phyloP scores from a whole-genome alignment of 208 protist species.

The Wallacemonas sp. region DNA sequence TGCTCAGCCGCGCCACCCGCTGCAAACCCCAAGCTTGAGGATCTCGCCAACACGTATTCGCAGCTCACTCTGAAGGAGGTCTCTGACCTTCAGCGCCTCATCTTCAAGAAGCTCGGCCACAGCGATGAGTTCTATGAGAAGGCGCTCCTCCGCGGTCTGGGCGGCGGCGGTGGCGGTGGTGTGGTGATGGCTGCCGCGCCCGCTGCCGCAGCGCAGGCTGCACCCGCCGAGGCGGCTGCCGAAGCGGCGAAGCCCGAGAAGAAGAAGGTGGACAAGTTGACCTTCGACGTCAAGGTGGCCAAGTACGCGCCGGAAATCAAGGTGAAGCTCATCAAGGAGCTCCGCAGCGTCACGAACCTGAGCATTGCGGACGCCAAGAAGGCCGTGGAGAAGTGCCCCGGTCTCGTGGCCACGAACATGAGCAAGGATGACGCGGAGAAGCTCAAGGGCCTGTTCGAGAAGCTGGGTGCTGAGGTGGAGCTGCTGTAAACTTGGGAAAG shows the following conservation, averaged over 20 bases:
- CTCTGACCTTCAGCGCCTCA: constrained; percentile 83
- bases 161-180: constrained; percentile 73
- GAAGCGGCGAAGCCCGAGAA: constrained; percentile 80
- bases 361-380: constrained; percentile 89
- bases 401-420: constrained; percentile 88
- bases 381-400: constrained; percentile 89
- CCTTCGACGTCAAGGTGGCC: constrained; percentile 88
- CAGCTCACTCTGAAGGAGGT: constrained; percentile 89
- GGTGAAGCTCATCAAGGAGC: constrained; percentile 93
- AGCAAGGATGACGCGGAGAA: constrained; percentile 88
- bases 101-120: constrained; percentile 92
- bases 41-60: constrained; percentile 71
- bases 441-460: constrained; percentile 87
- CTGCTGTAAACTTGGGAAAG: constrained; percentile 51
- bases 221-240: constrained; percentile 29
- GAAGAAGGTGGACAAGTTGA: constrained; percentile 91
- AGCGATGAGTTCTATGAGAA: constrained; percentile 92
- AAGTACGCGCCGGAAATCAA: constrained; percentile 85
- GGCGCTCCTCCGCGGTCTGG: constrained; percentile 81
- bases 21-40: constrained; percentile 65
- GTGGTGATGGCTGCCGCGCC: constrained; percentile 34
- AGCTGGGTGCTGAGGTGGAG: constrained; percentile 88
- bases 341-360: constrained; percentile 82
- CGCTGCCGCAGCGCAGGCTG: constrained; percentile 30
- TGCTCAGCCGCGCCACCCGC: constrained; percentile 33